These are phyloP conservation scores for Pyrenula aspistea DNA, from an alignment of 495 filamentous ascomycete genomes.

Conservation along the genomic window DNA sequence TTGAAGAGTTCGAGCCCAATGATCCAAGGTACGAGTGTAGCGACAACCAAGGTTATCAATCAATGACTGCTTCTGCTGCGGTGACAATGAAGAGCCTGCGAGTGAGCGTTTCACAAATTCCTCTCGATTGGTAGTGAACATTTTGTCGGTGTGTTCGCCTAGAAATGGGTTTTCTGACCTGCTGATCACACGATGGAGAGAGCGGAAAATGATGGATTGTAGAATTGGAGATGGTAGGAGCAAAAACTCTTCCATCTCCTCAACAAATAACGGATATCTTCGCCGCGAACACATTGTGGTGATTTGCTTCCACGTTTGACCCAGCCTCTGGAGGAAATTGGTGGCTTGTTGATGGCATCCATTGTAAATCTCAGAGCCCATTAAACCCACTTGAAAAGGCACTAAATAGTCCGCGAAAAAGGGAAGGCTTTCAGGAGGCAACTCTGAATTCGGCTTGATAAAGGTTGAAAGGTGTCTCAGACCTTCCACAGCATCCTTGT, in stretches of 20 bases:
- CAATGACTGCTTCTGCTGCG: not conserved
- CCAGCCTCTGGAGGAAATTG: conserved; percentile 23
- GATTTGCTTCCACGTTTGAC: conserved; percentile 16
- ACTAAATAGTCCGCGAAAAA: conserved; percentile 44
- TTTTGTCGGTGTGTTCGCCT: conserved; percentile 5
- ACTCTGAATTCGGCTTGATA: conserved; percentile 20
- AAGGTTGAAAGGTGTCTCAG: conserved; percentile 19
- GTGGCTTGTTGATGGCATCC: conserved; percentile 16
- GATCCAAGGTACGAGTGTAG: not conserved
- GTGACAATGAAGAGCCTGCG: not conserved
- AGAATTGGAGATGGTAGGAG: conserved; percentile 40
- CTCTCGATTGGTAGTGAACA: not conserved
- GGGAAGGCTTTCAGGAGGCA: conserved; percentile 23
- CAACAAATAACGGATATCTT: conserved; percentile 46
- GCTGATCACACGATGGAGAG: conserved; percentile 21
- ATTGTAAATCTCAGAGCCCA: conserved; percentile 12
- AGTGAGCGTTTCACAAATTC: not conserved
- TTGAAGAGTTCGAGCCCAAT: not conserved
- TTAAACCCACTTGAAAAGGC: conserved; percentile 16
- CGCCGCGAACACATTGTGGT: conserved; percentile 13
- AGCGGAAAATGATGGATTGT: conserved; percentile 47
- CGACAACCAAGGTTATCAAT: not conserved
- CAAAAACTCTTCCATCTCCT: conserved; percentile 42
- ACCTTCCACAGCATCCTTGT: conserved; percentile 10
- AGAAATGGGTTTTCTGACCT: not conserved